phyloP scores from a whole-genome alignment of 495 filamentous ascomycete species.

The Penicillium desertorum region DNA sequence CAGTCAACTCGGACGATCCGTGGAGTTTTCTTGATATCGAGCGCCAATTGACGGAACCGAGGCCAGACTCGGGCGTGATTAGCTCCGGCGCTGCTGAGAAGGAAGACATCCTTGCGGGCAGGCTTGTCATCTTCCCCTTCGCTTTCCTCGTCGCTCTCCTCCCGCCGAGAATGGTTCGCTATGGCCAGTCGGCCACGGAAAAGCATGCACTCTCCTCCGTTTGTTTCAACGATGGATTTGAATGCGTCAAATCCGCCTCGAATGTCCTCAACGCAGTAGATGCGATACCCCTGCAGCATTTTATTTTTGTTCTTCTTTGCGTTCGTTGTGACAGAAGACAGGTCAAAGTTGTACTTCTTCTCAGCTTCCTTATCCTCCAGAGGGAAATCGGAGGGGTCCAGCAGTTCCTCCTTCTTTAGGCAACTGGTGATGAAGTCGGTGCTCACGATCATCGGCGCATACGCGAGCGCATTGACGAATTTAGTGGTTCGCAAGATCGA shows the following conservation, averaged over 20 bases:
- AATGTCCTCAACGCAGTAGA: slow-evolving; percentile 79
- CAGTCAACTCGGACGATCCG: slow-evolving; percentile 81
- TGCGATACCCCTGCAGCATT: slow-evolving; percentile 67
- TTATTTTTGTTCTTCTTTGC: slow-evolving; percentile 73
- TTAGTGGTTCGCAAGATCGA: slow-evolving; percentile 84
- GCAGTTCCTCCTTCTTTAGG: slow-evolving; percentile 59
- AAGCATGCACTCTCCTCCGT: slow-evolving; percentile 78
- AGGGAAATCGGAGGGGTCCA: slow-evolving; percentile 58
- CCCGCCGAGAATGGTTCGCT: slow-evolving; percentile 47
- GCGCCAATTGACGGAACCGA: slow-evolving; percentile 74
- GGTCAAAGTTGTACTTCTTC: slow-evolving; percentile 62
- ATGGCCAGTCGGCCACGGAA: slow-evolving; percentile 71
- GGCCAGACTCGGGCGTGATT: slow-evolving; percentile 76
- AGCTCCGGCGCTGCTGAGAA: slow-evolving; percentile 62
- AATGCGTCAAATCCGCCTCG: slow-evolving; percentile 80
- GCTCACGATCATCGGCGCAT: slow-evolving; percentile 68
- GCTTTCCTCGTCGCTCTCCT: slow-evolving; percentile 49
- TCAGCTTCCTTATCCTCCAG: slow-evolving; percentile 72
- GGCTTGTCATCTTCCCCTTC: slow-evolving; percentile 54
- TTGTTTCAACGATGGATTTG: slow-evolving; percentile 77
- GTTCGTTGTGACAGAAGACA: slow-evolving; percentile 61
- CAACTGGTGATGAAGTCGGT: slow-evolving; percentile 78
- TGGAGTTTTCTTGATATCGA: slow-evolving; percentile 66
- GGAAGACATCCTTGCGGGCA: slow-evolving; percentile 69
- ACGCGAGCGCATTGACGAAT: slow-evolving; percentile 82